Evolutionary conservation across 225 moss, liverwort and hornwort genomes (phyloP).

Genomic region (Bryum argenteum): DNA sequence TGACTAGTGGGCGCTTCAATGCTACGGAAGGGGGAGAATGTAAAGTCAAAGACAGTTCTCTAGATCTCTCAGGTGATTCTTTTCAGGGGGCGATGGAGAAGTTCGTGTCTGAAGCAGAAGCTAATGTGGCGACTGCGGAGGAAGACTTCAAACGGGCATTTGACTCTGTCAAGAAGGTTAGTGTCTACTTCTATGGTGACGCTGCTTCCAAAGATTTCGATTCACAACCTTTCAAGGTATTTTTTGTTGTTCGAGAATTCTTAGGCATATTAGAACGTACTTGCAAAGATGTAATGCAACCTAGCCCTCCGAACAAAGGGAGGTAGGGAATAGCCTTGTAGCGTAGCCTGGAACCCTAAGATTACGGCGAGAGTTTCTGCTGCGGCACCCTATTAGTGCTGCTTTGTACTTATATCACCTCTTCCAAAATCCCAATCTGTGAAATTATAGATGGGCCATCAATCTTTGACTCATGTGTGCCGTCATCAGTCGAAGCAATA

Average conservation of each 20-base stretch:
- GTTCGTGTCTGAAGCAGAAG: conserved; percentile 71
- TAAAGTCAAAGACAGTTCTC: conserved; percentile 60
- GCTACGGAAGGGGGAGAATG: conserved; percentile 58
- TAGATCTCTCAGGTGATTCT: conserved; percentile 80
- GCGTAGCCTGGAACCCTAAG: conserved; percentile 34
- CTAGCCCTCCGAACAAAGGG: conserved; percentile 42
- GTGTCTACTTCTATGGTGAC: conserved; percentile 85
- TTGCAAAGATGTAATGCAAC: conserved; percentile 80
- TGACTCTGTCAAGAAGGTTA: conserved; percentile 73
- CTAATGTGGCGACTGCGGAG: conserved; percentile 56
- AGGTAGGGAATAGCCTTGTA: conserved; percentile 32
- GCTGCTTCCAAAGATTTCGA: conserved; percentile 66
- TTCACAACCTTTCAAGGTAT: conserved; percentile 77
- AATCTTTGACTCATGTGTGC: conserved; percentile 23
- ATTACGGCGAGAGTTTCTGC: conserved; percentile 28
- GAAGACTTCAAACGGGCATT: conserved; percentile 58
- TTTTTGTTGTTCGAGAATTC: conserved; percentile 89
- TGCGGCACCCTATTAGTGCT: conserved; percentile 56
- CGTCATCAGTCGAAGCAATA: background rate
- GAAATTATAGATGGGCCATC: conserved; percentile 46
- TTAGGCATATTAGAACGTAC: conserved; percentile 77
- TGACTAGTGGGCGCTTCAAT: conserved; percentile 62
- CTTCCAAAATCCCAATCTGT: conserved; percentile 41
- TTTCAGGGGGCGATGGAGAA: conserved; percentile 78
- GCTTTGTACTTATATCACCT: conserved; percentile 60